These are phyloP conservation scores for Dalbergia cultrata DNA, from an alignment of 306 rosid genomes.

Conservation along the genomic window DNA sequence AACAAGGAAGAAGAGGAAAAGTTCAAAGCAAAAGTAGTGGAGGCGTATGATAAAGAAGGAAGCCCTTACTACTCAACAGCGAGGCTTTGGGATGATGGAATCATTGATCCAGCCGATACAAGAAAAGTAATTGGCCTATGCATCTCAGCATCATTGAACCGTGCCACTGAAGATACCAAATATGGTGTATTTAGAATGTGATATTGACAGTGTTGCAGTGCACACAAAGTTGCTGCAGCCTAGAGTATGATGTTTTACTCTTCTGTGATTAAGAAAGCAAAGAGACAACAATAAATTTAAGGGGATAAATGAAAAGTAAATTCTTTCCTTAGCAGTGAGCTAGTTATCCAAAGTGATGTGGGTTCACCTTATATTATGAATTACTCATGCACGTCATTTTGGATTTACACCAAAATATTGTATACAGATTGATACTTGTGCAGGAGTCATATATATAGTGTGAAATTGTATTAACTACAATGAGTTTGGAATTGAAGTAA, in stretches of 20 bases:
- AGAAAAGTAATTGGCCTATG: constrained; percentile 81
- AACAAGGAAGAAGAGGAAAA: constrained; percentile 86
- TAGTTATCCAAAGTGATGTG: neutral
- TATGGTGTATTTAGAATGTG: constrained; percentile 95
- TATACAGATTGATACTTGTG: neutral
- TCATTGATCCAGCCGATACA: constrained; percentile 96
- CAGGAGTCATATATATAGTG: neutral
- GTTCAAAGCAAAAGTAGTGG: constrained; percentile 78
- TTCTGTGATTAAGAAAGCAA: constrained; percentile 11
- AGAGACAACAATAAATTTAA: neutral
- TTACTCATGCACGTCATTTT: neutral
- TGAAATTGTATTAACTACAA: neutral
- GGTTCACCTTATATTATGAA: neutral
- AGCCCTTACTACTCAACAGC: constrained; percentile 93
- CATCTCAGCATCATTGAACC: constrained; percentile 81
- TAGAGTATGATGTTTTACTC: neutral
- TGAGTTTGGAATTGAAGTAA: neutral
- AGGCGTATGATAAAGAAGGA: constrained; percentile 88
- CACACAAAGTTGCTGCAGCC: constrained; percentile 23
- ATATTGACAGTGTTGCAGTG: constrained; percentile 32
- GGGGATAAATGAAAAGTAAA: neutral
- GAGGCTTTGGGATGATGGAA: constrained; percentile 95
- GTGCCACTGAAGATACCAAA: constrained; percentile 73
- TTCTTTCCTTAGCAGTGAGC: neutral
- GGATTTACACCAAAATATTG: neutral